phyloP scores from a whole-genome alignment of 192 early-diverging fungal species.

The Entomortierella chlamydospora region DNA sequence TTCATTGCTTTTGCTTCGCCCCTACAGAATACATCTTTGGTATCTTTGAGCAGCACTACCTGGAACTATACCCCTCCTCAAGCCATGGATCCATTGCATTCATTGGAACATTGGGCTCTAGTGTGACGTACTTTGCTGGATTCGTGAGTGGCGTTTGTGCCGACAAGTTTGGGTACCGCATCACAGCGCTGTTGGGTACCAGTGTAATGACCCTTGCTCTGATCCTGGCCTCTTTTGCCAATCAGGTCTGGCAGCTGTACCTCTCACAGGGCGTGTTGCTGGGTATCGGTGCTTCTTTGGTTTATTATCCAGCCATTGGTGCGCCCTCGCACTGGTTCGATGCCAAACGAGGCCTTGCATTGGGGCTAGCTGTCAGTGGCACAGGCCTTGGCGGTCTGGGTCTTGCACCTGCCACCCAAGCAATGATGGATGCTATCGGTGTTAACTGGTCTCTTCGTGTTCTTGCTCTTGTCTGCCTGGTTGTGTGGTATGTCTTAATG shows the following conservation, averaged over 20 bases:
- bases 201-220: conserved; percentile 55
- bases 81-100: conserved; percentile 50
- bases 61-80: conserved; percentile 43
- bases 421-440: conserved; percentile 69
- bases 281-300: conserved; percentile 75
- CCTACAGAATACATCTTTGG: conserved; percentile 60
- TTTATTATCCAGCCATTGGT: conserved; percentile 73
- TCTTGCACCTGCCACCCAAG: conserved; percentile 68
- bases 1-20: conserved; percentile 53
- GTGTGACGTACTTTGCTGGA: conserved; percentile 33
- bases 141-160: conserved; percentile 44
- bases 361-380: conserved; percentile 80
- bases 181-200: conserved; percentile 61
- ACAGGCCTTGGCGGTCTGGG: conserved; percentile 79
- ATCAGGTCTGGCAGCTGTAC: conserved; percentile 76
- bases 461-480: conserved; percentile 65
- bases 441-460: conserved; percentile 72
- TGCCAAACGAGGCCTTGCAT: conserved; percentile 72
- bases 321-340: conserved; percentile 80
- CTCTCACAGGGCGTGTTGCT: conserved; percentile 81
- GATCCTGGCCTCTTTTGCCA: conserved; percentile 60
- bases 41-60: conserved; percentile 56
- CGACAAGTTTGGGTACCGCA: conserved; percentile 62
- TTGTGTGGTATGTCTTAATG: conserved; percentile 40
- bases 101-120: conserved; percentile 42